Percentiles rank a stretch among this genome's conserved stretches.
These are phyloP conservation scores for Euphorbia pulcherrima DNA, from an alignment of 345 rosid genomes.

Conservation along the genomic window DNA sequence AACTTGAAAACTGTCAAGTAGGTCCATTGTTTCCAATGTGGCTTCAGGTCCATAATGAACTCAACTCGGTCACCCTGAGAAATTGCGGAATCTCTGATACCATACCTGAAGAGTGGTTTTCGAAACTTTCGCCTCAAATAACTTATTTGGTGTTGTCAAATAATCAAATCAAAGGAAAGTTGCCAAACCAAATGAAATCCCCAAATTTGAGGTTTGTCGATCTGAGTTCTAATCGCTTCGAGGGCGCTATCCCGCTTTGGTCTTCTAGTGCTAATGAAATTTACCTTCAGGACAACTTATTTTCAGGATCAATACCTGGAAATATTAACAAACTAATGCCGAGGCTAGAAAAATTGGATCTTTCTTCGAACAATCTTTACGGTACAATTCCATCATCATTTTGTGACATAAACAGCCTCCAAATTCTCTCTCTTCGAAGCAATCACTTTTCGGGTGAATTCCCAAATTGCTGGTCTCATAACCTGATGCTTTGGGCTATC, in stretches of 20 bases:
- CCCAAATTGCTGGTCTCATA: conserved; percentile 6
- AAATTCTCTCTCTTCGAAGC: conserved; percentile 13
- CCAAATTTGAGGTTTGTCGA: conserved; percentile 11
- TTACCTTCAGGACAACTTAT: conserved; percentile 42
- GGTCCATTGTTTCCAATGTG: conserved; percentile 20
- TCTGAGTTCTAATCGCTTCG: conserved; percentile 39
- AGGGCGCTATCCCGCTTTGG: conserved; percentile 53
- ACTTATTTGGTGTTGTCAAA: conserved; percentile 8
- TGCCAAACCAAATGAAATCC: conserved; percentile 14
- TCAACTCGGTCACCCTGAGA: neutral
- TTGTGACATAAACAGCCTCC: neutral
- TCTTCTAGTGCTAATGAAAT: conserved; percentile 37
- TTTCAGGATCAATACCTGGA: conserved; percentile 36
- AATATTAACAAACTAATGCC: conserved; percentile 10
- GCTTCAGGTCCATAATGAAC: conserved; percentile 19
- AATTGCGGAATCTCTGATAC: conserved; percentile 22
- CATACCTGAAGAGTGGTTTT: conserved; percentile 21
- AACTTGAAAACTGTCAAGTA: conserved; percentile 13
- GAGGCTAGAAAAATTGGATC: conserved; percentile 8
- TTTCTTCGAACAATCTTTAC: conserved; percentile 22
- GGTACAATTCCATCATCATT: conserved; percentile 26
- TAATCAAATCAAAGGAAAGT: conserved; percentile 20
- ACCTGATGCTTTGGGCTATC: conserved; percentile 7
- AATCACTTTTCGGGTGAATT: neutral
- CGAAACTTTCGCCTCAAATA: conserved; percentile 12